Evolutionary conservation across 1,284 basidiomycete genomes (phyloP).

Genomic region (Sanguinoderma infundibulare): DNA sequence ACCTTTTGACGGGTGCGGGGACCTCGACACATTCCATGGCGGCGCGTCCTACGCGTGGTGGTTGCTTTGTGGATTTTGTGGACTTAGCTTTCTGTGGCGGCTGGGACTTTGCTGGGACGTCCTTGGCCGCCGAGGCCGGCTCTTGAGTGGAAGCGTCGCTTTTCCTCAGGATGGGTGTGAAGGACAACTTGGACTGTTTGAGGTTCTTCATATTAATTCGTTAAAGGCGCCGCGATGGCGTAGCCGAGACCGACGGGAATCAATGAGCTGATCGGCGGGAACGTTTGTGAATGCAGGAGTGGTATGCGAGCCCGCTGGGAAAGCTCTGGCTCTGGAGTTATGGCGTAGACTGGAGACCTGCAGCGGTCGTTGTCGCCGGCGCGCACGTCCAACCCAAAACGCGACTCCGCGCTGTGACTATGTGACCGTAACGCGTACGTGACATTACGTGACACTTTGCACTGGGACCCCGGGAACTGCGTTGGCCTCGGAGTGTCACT

Average conservation of each 20-base stretch:
- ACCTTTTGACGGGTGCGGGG: slow-evolving; percentile 10
- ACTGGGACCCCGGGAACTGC: slow-evolving; percentile 18
- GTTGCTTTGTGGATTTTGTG: background rate
- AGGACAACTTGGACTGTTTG: slow-evolving; percentile 22
- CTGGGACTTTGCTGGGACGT: background rate
- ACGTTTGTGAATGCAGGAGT: background rate
- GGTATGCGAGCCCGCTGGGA: background rate
- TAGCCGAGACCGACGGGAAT: background rate
- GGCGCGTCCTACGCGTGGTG: background rate
- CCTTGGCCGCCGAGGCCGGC: background rate
- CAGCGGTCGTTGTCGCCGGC: background rate
- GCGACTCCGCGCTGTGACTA: slow-evolving; percentile 21
- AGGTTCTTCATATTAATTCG: slow-evolving; percentile 18
- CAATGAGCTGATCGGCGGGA: background rate
- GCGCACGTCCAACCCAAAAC: too few species aligned
- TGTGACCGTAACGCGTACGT: slow-evolving; percentile 25
- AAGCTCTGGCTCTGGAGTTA: background rate
- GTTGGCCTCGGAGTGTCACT: slow-evolving; percentile 3
- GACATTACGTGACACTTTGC: slow-evolving; percentile 3
- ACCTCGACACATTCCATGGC: slow-evolving; percentile 16
- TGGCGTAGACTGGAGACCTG: background rate
- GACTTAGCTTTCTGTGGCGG: slow-evolving; percentile 1
- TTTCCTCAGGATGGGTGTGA: slow-evolving; percentile 7
- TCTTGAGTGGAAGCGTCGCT: background rate
- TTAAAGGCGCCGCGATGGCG: background rate